Evolutionary conservation across 2,329 filamentous ascomycete species (phyloP).

Genomic region (Lecanosticta acicola): DNA sequence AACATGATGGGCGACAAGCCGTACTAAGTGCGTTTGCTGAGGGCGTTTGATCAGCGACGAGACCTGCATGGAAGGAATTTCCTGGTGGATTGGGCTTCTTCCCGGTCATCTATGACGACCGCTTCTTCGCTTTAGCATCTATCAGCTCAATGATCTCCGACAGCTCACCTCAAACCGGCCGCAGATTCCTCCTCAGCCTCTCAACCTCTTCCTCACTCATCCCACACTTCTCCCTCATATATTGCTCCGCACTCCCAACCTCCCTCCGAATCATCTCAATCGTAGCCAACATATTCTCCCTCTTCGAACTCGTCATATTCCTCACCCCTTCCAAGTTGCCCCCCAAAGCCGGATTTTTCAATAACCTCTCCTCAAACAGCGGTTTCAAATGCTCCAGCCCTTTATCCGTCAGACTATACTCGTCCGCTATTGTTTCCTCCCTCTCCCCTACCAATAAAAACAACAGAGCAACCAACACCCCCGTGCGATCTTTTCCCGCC

Average conservation of each 20-base stretch:
- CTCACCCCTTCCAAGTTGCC: conserved; percentile 41
- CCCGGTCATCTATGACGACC: too few species aligned
- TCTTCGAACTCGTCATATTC: conserved; percentile 42
- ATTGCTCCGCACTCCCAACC: conserved; percentile 60
- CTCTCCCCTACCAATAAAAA: conserved; percentile 58
- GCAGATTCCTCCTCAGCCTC: conserved; percentile 47
- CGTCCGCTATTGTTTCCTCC: conserved; percentile 55
- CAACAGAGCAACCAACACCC: conserved; percentile 62
- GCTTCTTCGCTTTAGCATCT: too few species aligned
- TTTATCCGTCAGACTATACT: conserved; percentile 62
- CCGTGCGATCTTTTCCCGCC: conserved; percentile 72
- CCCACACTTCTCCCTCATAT: conserved; percentile 55
- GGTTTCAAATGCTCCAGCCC: conserved; percentile 48
- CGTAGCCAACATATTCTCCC: conserved; percentile 48
- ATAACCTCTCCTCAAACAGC: conserved; percentile 48
- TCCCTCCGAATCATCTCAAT: conserved; percentile 52
- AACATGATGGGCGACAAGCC: conserved; percentile 5
- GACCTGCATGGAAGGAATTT: too few species aligned
- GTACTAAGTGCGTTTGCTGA: too few species aligned
- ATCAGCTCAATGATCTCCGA: too few species aligned
- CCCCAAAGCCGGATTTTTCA: conserved; percentile 47
- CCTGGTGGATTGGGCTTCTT: too few species aligned
- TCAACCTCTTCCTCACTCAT: conserved; percentile 53
- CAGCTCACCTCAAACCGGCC: neutral
- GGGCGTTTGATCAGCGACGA: too few species aligned